phyloP scores from a whole-genome alignment of 169 alveolate species.

The Pseudocohnilembus persalinus region DNA sequence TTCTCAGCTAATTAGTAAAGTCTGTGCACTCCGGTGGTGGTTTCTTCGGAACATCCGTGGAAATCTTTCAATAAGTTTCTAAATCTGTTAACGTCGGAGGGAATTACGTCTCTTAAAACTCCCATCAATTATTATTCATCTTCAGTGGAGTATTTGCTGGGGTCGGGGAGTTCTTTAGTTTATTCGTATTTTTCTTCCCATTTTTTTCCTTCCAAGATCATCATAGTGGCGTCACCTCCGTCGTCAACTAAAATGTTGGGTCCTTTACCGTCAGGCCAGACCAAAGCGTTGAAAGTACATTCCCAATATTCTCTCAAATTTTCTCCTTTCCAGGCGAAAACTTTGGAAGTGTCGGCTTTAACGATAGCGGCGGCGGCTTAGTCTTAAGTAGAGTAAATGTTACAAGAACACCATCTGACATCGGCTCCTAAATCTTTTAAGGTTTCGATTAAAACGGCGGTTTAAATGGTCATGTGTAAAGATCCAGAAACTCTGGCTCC shows the following conservation, averaged over 20 bases:
- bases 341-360: conserved; percentile 90
- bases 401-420: conserved; percentile 98
- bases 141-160: conserved; percentile 56
- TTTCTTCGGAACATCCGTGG: conserved; percentile 97
- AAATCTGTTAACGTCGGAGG: conserved; percentile 84
- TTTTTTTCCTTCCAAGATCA: conserved; percentile 81
- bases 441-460: conserved; percentile 91
- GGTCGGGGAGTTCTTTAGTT: conserved; percentile 76
- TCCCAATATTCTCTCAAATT: conserved; percentile 97
- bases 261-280: conserved; percentile 95
- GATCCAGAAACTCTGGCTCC: conserved; percentile 97
- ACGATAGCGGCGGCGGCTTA: conserved; percentile 97
- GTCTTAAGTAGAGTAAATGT: conserved; percentile 97
- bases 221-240: conserved; percentile 97
- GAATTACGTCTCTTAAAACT: conserved; percentile 61
- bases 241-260: conserved; percentile 98
- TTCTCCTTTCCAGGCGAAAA: conserved; percentile 98
- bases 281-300: conserved; percentile 93
- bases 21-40: conserved; percentile 98
- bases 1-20: conserved; percentile 88
- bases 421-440: conserved; percentile 92
- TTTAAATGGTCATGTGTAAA: conserved; percentile 97
- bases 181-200: conserved; percentile 85
- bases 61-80: conserved; percentile 86
- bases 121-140: conserved; percentile 59